These are phyloP conservation scores for Seiridium cupressi DNA, from an alignment of 2,329 filamentous ascomycete species.

Conservation along the genomic window DNA sequence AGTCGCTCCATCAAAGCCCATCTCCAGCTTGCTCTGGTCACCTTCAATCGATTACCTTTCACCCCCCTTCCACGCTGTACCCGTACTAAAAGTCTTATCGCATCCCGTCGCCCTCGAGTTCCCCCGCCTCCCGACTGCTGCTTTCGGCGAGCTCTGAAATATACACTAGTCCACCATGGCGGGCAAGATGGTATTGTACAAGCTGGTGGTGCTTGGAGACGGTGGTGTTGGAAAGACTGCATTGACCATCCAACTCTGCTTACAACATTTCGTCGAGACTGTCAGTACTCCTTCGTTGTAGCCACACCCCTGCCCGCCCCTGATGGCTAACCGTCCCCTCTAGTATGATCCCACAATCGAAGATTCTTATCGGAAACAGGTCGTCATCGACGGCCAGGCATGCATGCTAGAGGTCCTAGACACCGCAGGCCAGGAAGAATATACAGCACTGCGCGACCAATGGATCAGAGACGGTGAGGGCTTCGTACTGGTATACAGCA, in stretches of 20 bases:
- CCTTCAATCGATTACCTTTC: too few relatives aligned
- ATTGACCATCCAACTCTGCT: constrained; percentile 91
- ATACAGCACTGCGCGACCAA: constrained; percentile 92
- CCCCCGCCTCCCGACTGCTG: neutral
- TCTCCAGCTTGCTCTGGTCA: neutral
- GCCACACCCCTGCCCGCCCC: neutral
- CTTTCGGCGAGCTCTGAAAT: neutral
- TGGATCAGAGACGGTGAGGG: constrained; percentile 98
- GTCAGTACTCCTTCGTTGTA: constrained; percentile 42
- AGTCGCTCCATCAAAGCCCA: neutral
- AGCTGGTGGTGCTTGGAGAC: constrained; percentile 91
- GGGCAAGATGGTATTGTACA: constrained; percentile 94
- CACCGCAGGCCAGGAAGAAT: constrained; percentile 97
- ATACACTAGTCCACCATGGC: constrained; percentile 57
- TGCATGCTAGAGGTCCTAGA: constrained; percentile 98
- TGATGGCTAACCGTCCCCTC: neutral
- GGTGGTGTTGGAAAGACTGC: constrained; percentile 94
- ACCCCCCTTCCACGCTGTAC: neutral
- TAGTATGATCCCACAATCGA: constrained; percentile 87
- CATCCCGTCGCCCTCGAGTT: neutral
- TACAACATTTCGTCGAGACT: constrained; percentile 98
- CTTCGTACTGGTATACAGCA: constrained; percentile 97
- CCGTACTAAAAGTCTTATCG: neutral
- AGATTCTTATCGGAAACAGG: constrained; percentile 84
- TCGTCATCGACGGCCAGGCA: constrained; percentile 89